Percentiles rank a stretch among this genome's conserved stretches.
phyloP scores from a whole-genome alignment of 192 early-diverging fungal species.

The Dispira parvispora region DNA sequence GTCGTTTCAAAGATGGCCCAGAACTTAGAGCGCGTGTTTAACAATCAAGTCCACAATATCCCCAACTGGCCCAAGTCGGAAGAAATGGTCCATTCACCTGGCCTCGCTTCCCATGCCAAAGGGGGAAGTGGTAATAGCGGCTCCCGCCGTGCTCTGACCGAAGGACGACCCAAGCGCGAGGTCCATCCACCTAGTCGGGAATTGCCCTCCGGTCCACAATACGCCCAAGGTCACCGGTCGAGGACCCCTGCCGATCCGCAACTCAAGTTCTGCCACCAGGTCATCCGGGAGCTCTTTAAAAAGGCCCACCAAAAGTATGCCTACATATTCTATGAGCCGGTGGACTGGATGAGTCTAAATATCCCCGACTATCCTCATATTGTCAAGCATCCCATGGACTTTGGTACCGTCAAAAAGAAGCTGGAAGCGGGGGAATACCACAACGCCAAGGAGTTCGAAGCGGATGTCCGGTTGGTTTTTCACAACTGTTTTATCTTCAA shows the following conservation, averaged over 20 bases:
- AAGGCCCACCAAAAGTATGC: constrained; percentile 46
- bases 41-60: constrained; percentile 52
- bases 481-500: constrained; percentile 78
- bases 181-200: constrained; percentile 42
- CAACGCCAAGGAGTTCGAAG: constrained; percentile 46
- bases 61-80: constrained; percentile 35
- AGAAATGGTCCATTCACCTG: constrained; percentile 10
- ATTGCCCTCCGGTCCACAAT: constrained; percentile 14
- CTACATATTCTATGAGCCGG: constrained; percentile 64
- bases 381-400: constrained; percentile 80
- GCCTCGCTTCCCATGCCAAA: not conserved
- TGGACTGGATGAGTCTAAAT: constrained; percentile 64
- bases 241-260: constrained; percentile 33
- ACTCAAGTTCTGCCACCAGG: constrained; percentile 40
- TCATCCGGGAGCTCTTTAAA: constrained; percentile 49
- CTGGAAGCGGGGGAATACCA: constrained; percentile 48
- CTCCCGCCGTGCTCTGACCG: constrained; percentile 16
- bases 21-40: constrained; percentile 52
- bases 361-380: constrained; percentile 78
- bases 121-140: not conserved
- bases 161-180: constrained; percentile 47
- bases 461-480: constrained; percentile 66
- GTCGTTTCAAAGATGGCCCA: constrained; percentile 46
- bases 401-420: constrained; percentile 57
- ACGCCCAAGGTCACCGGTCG: constrained; percentile 20